phyloP scores from a whole-genome alignment of 192 early-diverging fungal genomes.

The Ramicandelaber brevisporus region DNA sequence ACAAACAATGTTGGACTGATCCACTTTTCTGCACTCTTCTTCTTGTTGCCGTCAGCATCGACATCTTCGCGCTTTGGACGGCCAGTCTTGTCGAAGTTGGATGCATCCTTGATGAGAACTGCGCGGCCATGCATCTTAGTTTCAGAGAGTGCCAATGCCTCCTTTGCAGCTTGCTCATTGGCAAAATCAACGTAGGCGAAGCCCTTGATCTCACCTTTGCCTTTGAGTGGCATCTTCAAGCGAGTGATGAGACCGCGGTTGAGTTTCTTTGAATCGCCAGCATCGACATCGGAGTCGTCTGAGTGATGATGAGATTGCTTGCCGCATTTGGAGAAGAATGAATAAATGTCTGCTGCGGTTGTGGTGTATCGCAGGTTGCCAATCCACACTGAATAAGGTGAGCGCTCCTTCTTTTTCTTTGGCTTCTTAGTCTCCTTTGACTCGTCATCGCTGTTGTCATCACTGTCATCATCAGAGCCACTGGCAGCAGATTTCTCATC shows the following conservation, averaged over 20 bases:
- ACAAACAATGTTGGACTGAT: slow-evolving; percentile 39
- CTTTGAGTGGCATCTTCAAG: slow-evolving; percentile 14
- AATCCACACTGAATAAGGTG: slow-evolving; percentile 40
- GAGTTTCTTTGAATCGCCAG: slow-evolving; percentile 9
- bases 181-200: slow-evolving; percentile 52
- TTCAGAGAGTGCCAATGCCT: slow-evolving; percentile 38
- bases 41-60: slow-evolving; percentile 9
- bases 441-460: neutral
- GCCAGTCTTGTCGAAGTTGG: slow-evolving; percentile 31
- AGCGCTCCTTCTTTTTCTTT: slow-evolving; percentile 16
- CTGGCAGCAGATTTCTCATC: too few species aligned
- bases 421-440: slow-evolving; percentile 9
- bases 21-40: slow-evolving; percentile 17
- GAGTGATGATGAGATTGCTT: too few species aligned
- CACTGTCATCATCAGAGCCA: slow-evolving; percentile 1
- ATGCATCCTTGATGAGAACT: slow-evolving; percentile 39
- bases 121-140: slow-evolving; percentile 24
- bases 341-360: slow-evolving; percentile 19
- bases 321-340: too few species aligned
- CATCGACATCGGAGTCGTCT: too few species aligned
- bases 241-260: slow-evolving; percentile 11
- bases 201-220: slow-evolving; percentile 15
- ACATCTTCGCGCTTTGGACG: slow-evolving; percentile 7
- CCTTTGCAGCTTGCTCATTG: slow-evolving; percentile 15
- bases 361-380: slow-evolving; percentile 39